Base-by-base conservation (phyloP, 495 filamentous ascomycete species). In the Cercophora samala region DNA sequence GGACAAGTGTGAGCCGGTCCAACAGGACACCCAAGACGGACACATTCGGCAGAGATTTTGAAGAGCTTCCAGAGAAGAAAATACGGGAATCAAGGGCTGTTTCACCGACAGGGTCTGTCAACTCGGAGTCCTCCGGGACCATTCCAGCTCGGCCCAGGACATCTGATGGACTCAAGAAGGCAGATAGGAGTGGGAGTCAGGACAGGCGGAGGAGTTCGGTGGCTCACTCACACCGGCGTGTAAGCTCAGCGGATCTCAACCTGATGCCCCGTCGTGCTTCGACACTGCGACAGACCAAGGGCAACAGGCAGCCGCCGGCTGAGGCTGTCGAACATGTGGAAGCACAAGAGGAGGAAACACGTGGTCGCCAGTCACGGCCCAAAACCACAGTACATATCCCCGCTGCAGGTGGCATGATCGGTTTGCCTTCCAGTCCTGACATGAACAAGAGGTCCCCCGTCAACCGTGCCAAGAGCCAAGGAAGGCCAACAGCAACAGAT, bases 381-480 rank as follows among this genome's bases (percentile, higher is more conserved):
- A 67, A 23, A 17, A n/a, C 19, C 13, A 58, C 42, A 1, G 15
- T 69, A n/a, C 59, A 54, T 2, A 60, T 64, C 9, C 67, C 60
- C 8, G 22, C 18, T 5, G 18, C 11, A 21, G 4, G 1, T 22
- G 55, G 61, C 13, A 19, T 66, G 19, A 21, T 73, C 2, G 69
- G 71, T 0, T 59, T 73, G 26, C 72, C 72, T 1, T 60, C 64
- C 4, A 73, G 69, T 58, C 72, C 72, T 0, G 72, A 73, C 24
- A 73, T 73, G 37, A 64, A 70, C 55, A 66, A 65, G 18, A 64
- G 67, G 11, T 25, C 58, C 5, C 65, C 60, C 5, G 54, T 69
- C 0, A 62, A 62, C n/a, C 68, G 68, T 13, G 62, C 63, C 64
- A 29, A 23, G 51, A 70, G 68, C 60, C 66, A 69, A 3, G 56